phyloP scores from a whole-genome alignment of 495 filamentous ascomycete genomes.

The Neurospora tetraspora region DNA sequence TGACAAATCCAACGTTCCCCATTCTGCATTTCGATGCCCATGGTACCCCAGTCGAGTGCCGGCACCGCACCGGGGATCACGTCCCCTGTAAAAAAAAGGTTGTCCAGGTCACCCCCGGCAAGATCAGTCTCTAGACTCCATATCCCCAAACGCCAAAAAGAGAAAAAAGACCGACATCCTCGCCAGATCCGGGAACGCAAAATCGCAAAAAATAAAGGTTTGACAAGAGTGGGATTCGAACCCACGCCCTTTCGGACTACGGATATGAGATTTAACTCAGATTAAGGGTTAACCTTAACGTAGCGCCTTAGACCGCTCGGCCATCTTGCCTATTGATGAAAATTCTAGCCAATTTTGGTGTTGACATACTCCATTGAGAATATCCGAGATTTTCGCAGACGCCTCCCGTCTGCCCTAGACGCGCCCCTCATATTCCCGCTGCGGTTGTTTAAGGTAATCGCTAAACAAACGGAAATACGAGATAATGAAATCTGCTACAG shows the following conservation, averaged over 20 bases:
- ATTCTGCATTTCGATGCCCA: not conserved
- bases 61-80: not conserved
- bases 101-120: not conserved
- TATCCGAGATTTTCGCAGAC: not conserved
- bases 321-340: conserved; percentile 9
- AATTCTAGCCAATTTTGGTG: no score
- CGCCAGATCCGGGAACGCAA: not conserved
- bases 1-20: not conserved
- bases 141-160: not conserved
- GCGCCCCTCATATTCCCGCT: no score
- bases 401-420: no score
- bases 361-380: not conserved
- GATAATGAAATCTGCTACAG: no score
- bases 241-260: conserved; percentile 7
- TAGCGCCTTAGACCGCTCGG: conserved; percentile 20
- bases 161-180: not conserved
- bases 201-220: not conserved
- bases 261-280: not conserved
- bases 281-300: conserved; percentile 19
- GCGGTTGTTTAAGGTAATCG: no score
- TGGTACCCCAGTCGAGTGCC: not conserved
- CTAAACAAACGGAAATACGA: no score
- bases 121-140: not conserved
- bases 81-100: not conserved
- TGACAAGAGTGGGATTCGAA: conserved; percentile 13